Evolutionary conservation across 2,329 filamentous ascomycete genomes (phyloP).

Genomic region (Corniculantispora saksenae): DNA sequence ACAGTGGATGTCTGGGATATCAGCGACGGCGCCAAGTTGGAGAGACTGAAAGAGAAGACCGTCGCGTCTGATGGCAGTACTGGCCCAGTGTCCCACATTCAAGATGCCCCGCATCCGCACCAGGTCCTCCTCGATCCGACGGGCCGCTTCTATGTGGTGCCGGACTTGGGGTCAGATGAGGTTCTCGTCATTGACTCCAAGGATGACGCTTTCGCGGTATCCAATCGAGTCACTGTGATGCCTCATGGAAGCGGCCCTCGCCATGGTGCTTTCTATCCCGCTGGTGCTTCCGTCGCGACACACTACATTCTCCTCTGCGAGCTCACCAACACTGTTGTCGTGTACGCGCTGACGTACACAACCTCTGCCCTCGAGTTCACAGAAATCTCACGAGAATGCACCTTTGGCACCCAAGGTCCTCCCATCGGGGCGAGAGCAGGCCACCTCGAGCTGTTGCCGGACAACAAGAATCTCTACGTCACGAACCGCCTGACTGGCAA

Average conservation of each 20-base stretch:
- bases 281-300: constrained; percentile 34
- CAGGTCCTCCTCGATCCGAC: constrained; percentile 50
- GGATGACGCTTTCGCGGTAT: constrained; percentile 41
- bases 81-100: constrained; percentile 36
- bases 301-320: constrained; percentile 53
- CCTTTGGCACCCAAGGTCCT: constrained; percentile 38
- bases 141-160: constrained; percentile 50
- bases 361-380: constrained; percentile 38
- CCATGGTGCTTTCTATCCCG: constrained; percentile 50
- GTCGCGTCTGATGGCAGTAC: constrained; percentile 36
- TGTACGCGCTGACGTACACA: constrained; percentile 44
- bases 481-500: constrained; percentile 52
- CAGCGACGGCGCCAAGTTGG: constrained; percentile 33
- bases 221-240: constrained; percentile 34
- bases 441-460: constrained; percentile 44
- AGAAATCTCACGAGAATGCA: constrained; percentile 40
- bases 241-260: constrained; percentile 49
- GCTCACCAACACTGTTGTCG: constrained; percentile 44
- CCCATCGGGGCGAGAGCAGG: constrained; percentile 43
- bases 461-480: constrained; percentile 49
- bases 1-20: constrained; percentile 50
- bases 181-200: constrained; percentile 47
- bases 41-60: constrained; percentile 38
- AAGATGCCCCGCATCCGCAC: constrained; percentile 44
- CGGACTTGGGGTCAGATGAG: constrained; percentile 52